Evolutionary conservation across 2,329 filamentous ascomycete species (phyloP), one percentile per base, ranked within the genome.

Genomic region (Orbilia quercus): DNA sequence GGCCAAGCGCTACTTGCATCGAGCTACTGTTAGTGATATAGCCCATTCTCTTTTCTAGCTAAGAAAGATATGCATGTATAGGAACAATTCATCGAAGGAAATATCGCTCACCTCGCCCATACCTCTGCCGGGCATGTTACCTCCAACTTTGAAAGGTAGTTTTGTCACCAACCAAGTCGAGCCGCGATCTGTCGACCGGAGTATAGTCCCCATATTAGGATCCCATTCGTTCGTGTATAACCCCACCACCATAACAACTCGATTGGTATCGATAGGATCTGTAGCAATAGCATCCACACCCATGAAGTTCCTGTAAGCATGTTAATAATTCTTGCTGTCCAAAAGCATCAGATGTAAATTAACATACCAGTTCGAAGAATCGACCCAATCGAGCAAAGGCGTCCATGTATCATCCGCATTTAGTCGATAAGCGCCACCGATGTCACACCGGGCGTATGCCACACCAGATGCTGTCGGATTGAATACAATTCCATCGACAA

Each of bases 171-270:
- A 76, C 84, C 85, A 88, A 0, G 85, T 86, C 1, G 78, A 79
- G 0, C 86, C 86, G 75, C 82, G 81, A 75, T 88, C 85, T 6
- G 81, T 83, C 6, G 84, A 86, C 20, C 83, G 82, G 16, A 86
- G 82, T 36, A 88, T 86, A 6, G 84, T 81, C 9, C 85, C 85
- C 2, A 83, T 81, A 63, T 84, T 85, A 0, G 85, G 85, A 63
- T 88, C 86, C 85, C 85, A 87, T 74, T 80, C 80, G 77, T 84
- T 87, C 16, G 85, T 88, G 77, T 88, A 88, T 80, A 85, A 82
- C 59, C 86, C 85, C 0, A 84, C 82, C 0, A 85, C 85, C 1
- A 84, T 81, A 74, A 85, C 86, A 0, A 88, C 81, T 47, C 83
- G 82, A 66, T 83, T 80, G 1, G 84, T 79, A 60, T 87, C 81